These are phyloP conservation scores for Heliamphora pulchella DNA, from an alignment of 179 eudicot species.

Conservation along the genomic window DNA sequence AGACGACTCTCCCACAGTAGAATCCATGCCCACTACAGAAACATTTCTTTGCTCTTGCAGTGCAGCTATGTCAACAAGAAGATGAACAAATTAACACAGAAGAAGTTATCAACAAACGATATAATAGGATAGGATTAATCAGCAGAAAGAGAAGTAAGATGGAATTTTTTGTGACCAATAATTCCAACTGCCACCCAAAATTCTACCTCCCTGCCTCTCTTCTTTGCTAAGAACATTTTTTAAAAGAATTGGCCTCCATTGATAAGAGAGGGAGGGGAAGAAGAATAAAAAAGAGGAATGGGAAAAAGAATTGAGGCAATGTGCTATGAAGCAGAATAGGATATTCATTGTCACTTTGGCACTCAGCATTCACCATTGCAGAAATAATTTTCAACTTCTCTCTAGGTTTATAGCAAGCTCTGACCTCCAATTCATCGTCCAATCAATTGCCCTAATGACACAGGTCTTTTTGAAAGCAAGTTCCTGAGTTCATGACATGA, in stretches of 20 bases:
- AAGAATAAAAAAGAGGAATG: background rate
- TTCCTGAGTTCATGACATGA: too few relatives aligned
- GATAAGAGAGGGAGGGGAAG: background rate
- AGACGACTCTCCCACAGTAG: constrained; percentile 45
- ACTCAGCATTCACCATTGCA: background rate
- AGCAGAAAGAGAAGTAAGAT: background rate
- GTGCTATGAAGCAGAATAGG: background rate
- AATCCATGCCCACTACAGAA: constrained; percentile 33
- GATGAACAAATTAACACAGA: constrained; percentile 3
- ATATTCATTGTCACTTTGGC: background rate
- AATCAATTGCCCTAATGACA: too few relatives aligned
- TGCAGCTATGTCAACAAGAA: constrained; percentile 27
- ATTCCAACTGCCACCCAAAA: background rate
- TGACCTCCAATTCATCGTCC: too few relatives aligned
- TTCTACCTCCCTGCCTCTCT: constrained; percentile 6
- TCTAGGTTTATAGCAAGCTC: too few relatives aligned
- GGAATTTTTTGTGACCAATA: background rate
- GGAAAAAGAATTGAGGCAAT: background rate
- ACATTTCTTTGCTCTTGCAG: constrained; percentile 35
- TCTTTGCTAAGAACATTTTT: background rate
- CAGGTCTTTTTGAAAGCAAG: too few relatives aligned
- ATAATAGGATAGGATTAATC: background rate
- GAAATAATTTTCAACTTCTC: background rate
- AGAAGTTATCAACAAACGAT: background rate
- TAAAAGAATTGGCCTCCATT: constrained; percentile 3